Percentiles rank a stretch among this genome's conserved stretches.
phyloP scores from a whole-genome alignment of 805 yeast genomes.

The Starmerella stigmatis region DNA sequence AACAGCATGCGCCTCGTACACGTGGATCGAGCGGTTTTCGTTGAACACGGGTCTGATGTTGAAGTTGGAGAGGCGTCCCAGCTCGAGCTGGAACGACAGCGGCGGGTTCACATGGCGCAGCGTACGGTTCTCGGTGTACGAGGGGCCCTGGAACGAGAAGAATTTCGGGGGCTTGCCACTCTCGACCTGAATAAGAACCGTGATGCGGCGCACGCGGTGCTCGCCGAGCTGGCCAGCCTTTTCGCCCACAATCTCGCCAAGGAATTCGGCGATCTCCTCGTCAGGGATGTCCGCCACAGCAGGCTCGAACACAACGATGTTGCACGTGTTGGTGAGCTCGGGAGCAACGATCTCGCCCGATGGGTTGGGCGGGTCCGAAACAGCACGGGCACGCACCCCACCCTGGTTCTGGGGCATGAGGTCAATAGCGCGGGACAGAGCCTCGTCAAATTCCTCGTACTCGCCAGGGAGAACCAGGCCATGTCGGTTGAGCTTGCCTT shows the following conservation, averaged over 20 bases:
- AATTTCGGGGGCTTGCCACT: slow-evolving; percentile 89
- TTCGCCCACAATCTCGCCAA: slow-evolving; percentile 56
- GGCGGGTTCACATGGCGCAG: slow-evolving; percentile 98
- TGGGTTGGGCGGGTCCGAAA: slow-evolving; percentile 26
- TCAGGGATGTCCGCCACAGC: slow-evolving; percentile 47
- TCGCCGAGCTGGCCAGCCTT: slow-evolving; percentile 57
- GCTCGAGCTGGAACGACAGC: slow-evolving; percentile 90
- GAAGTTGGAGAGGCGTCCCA: slow-evolving; percentile 88
- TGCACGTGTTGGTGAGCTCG: slow-evolving; percentile 64
- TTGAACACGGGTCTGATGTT: slow-evolving; percentile 89
- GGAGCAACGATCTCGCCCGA: slow-evolving; percentile 19
- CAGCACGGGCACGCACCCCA: slow-evolving; percentile 35
- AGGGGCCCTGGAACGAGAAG: slow-evolving; percentile 88
- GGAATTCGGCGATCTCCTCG: slow-evolving; percentile 51
- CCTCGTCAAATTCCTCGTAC: slow-evolving; percentile 82
- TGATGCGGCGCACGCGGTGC: slow-evolving; percentile 79
- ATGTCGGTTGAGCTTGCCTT: slow-evolving; percentile 42
- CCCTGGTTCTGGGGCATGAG: slow-evolving; percentile 42
- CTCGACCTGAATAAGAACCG: slow-evolving; percentile 75
- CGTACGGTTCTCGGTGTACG: slow-evolving; percentile 75
- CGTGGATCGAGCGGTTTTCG: slow-evolving; percentile 94
- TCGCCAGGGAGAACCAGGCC: slow-evolving; percentile 35
- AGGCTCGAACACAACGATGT: slow-evolving; percentile 47
- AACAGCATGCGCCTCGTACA: slow-evolving; percentile 92
- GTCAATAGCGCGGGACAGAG: slow-evolving; percentile 63